Evolutionary conservation across 2,329 filamentous ascomycete genomes (phyloP), one percentile per base, ranked within the genome.

Genomic region (Xylariaceae sp.): DNA sequence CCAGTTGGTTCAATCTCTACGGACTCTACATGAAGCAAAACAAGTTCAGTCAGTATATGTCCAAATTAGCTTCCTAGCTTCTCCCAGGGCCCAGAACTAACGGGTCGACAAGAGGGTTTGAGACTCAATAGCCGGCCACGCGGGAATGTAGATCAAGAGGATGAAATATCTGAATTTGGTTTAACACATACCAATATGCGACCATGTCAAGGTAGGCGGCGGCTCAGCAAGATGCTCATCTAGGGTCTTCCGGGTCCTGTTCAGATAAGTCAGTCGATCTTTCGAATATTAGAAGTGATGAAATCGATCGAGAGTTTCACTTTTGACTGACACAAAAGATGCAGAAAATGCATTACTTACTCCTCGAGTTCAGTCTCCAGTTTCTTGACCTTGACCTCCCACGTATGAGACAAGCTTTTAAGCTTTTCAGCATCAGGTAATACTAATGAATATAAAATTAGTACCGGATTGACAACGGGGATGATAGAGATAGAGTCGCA

Each of bases 1-100:
- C 62, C 63, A 27, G 53, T 45, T 3, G 64, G 64, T 48, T 66
- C 62, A 52, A 66, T 66, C 47, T 64, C 62, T 32, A 61, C 54
- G 1, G 57, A 54, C 52, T 64, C 62, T 59, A 31, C 32, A 3
- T 34, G 12, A 35, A 43, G 3, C 27, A 31, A 27, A 9, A 26
- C 7, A 11, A 9, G 45, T 57, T 19, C 47, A 57, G 57, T 41
- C 3, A 44, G 31, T 3, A 29, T 2, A 29, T 49, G 12, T 39
- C 44, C 30, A 30, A 46, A 30, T 37, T 48, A 7, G 9, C 27
- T 19, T 19, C 19, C 19, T 11, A 5, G 27, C 31, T 30, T 19
- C 43, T 31, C 7, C 27, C 12, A 43, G n/a, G 26, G 31, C 32
- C n/a, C 9, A 32, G 34, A 32, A 6, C 19, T 53, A 3, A 35